Conservation (phyloP, 2,329 filamentous ascomycete genomes). For the Diatrype stigma region DNA sequence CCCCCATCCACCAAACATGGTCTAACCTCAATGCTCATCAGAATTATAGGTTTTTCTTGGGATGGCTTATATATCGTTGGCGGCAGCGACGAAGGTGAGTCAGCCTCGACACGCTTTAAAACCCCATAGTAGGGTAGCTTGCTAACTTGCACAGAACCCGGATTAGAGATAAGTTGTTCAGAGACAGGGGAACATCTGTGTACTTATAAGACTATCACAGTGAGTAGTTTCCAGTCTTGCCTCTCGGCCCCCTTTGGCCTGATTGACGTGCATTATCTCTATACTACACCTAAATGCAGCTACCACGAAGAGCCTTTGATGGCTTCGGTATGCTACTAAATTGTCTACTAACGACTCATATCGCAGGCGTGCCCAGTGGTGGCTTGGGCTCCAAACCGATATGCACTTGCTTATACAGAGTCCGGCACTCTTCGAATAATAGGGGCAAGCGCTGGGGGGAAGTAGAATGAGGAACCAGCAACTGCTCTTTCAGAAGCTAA, state of each 20-base stretch:
- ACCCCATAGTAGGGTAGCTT: not conserved
- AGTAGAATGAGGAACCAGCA: constrained; percentile 23
- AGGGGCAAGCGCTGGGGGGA: constrained; percentile 49
- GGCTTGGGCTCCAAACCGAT: constrained; percentile 71
- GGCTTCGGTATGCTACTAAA: not conserved
- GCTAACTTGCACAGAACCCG: constrained; percentile 39
- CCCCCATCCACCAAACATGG: constrained; percentile 7
- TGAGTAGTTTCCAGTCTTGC: not conserved
- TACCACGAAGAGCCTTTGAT: too few species aligned
- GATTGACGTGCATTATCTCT: too few species aligned
- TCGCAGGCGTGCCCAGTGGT: constrained; percentile 57
- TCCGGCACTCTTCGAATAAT: constrained; percentile 65
- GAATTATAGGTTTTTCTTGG: constrained; percentile 62
- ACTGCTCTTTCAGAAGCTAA: not conserved
- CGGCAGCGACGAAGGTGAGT: constrained; percentile 66
- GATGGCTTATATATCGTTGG: constrained; percentile 72
- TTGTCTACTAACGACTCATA: not conserved
- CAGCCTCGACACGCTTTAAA: not conserved
- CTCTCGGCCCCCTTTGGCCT: too few species aligned
- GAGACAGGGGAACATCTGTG: constrained; percentile 72
- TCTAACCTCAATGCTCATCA: constrained; percentile 16
- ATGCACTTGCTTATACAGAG: constrained; percentile 71
- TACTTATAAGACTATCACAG: constrained; percentile 63
- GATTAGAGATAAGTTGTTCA: constrained; percentile 65
- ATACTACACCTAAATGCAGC: too few species aligned